Conservation (phyloP, 306 rosid genomes). For the Vigna reflexopilosa region DNA sequence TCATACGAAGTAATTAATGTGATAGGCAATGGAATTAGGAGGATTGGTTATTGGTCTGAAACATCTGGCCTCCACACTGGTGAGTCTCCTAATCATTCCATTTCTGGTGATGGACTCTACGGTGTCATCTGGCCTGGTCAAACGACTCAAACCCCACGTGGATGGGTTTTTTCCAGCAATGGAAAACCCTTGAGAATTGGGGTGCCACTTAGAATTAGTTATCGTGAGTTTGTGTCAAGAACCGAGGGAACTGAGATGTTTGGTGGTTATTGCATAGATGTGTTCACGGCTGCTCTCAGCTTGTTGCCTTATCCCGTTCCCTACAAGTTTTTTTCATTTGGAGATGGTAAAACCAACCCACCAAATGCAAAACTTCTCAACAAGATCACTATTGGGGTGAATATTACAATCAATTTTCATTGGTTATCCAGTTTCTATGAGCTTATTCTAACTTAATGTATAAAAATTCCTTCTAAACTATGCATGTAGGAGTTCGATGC, state of each 20-base stretch:
- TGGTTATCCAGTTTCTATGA: background rate
- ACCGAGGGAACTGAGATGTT: conserved; percentile 54
- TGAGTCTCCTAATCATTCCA: conserved; percentile 49
- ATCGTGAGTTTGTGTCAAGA: conserved; percentile 62
- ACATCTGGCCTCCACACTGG: conserved; percentile 59
- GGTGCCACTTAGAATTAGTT: conserved; percentile 68
- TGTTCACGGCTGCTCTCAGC: conserved; percentile 67
- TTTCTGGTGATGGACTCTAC: conserved; percentile 49
- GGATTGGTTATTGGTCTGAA: conserved; percentile 79
- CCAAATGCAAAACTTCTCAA: background rate
- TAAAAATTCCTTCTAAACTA: background rate
- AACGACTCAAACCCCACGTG: conserved; percentile 59
- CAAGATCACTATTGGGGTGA: background rate
- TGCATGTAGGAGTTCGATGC: conserved; percentile 64
- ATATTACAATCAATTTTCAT: background rate
- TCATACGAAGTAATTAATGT: conserved; percentile 78
- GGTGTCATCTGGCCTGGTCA: conserved; percentile 80
- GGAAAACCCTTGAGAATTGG: conserved; percentile 59
- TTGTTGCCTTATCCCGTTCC: conserved; percentile 70
- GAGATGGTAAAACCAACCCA: background rate
- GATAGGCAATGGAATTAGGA: conserved; percentile 62
- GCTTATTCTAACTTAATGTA: background rate
- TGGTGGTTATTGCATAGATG: conserved; percentile 76
- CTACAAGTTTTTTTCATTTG: background rate
- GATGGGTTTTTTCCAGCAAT: no score